Evolutionary conservation across 2,329 filamentous ascomycete genomes (phyloP), one percentile per base, ranked within the genome.

Genomic region (Mariannaea sp.): DNA sequence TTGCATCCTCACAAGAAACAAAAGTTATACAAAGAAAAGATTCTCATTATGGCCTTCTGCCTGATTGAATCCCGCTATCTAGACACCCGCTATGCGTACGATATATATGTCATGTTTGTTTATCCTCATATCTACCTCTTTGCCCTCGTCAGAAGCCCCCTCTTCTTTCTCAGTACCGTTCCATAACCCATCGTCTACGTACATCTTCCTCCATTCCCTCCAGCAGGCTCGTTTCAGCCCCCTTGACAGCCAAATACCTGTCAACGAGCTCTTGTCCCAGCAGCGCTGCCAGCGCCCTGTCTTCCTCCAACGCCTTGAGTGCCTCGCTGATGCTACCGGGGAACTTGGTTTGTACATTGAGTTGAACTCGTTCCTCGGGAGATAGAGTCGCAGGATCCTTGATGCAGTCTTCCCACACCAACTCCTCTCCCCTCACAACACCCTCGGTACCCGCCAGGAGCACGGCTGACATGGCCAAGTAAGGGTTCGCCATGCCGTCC

Each of bases 401-500:
- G 7, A 65, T 63, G 56, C 83, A 84, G 62, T 89, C 85, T 26
- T 73, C 67, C 71, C 78, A 78, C 10, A 65, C 63, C 41, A 87
- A 68, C 41, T 69, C 57, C 49, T 75, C 71, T 39, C 56, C 40
- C 24, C 54, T 57, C 7, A 49, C 52, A 4, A 70, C 57, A 7
- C 70, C 68, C 29, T 62, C 41, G n/a, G 65, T 40, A 2, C 71
- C 68, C 1, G 73, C 69, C 1, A 66, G 59, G 3, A 74, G 33
- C 2, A 74, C 54, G 16, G 69, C 70, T 7, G 70, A 60, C 43
- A 73, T 46, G 14, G 70, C 87, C 2, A 95, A 71, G 66, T 94
- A 95, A 48, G 86, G 82, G 66, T 95, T 95, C 3, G 89, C 88
- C 14, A 91, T 72, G 0, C 90, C 90, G 65, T 95, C 90, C n/a